phyloP scores from a whole-genome alignment of 164 flowering plant genomes.

The Tinospora cordifolia region DNA sequence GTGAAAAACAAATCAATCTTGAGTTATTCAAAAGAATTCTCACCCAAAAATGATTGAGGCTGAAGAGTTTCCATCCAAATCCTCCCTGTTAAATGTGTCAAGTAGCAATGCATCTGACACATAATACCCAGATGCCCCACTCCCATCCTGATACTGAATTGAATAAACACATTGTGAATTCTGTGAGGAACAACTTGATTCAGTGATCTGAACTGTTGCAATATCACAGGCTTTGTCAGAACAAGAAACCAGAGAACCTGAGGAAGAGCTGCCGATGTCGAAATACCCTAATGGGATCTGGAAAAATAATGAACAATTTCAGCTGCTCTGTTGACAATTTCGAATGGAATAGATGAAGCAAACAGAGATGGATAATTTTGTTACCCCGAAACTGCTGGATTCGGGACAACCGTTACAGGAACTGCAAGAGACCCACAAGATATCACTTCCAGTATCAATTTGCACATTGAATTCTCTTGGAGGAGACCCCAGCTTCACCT shows the following conservation, averaged over 20 bases:
- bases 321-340: neutral
- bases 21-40: constrained; percentile 9
- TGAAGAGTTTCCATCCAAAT: constrained; percentile 41
- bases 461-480: constrained; percentile 79
- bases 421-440: constrained; percentile 78
- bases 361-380: neutral
- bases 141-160: constrained; percentile 84
- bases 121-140: constrained; percentile 79
- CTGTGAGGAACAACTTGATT: constrained; percentile 40
- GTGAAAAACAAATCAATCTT: neutral
- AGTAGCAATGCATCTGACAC: constrained; percentile 55
- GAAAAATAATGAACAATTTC: neutral
- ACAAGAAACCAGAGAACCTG: constrained; percentile 55
- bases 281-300: constrained; percentile 64
- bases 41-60: constrained; percentile 76
- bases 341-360: neutral
- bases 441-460: constrained; percentile 97
- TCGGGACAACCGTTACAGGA: constrained; percentile 76
- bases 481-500: constrained; percentile 69
- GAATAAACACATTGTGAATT: constrained; percentile 49
- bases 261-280: constrained; percentile 55
- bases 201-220: constrained; percentile 54
- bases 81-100: constrained; percentile 38
- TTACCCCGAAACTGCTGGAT: constrained; percentile 76
- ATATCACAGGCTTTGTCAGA: constrained; percentile 49